These are phyloP conservation scores for Alternaria brassicae DNA, from an alignment of 2,329 filamentous ascomycete genomes.

Conservation along the genomic window DNA sequence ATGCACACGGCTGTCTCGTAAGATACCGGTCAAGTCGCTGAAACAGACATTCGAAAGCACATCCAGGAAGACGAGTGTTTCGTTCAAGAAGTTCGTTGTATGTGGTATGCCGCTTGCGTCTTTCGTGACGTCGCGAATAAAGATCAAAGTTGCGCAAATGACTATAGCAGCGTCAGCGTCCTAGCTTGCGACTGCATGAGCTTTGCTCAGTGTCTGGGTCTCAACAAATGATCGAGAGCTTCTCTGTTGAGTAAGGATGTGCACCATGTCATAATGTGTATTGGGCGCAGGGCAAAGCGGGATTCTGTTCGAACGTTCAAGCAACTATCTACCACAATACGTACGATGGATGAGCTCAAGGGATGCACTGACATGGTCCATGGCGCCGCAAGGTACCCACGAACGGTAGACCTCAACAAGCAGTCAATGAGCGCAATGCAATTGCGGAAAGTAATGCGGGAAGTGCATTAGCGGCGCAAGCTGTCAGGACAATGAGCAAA, in stretches of 20 bases:
- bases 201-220: background rate
- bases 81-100: conserved; percentile 8
- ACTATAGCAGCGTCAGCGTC: conserved; percentile 11
- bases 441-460: background rate
- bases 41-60: conserved; percentile 24
- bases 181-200: background rate
- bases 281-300: background rate
- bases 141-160: conserved; percentile 22
- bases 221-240: background rate
- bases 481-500: background rate
- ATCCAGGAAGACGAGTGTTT: conserved; percentile 21
- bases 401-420: background rate
- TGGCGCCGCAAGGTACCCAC: background rate
- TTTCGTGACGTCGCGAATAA: conserved; percentile 24
- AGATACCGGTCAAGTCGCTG: conserved; percentile 13
- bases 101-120: background rate
- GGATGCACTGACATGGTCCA: conserved; percentile 17
- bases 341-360: conserved; percentile 18
- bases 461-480: conserved; percentile 1
- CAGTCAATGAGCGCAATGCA: background rate
- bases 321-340: background rate
- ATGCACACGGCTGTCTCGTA: conserved; percentile 19
- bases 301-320: background rate
- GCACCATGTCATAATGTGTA: background rate
- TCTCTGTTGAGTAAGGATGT: background rate